A percentile compares a stretch with the other conserved stretches of the same genome.
Evolutionary conservation across 2,329 filamentous ascomycete genomes (phyloP).

Genomic region (Fusarium proliferatum): DNA sequence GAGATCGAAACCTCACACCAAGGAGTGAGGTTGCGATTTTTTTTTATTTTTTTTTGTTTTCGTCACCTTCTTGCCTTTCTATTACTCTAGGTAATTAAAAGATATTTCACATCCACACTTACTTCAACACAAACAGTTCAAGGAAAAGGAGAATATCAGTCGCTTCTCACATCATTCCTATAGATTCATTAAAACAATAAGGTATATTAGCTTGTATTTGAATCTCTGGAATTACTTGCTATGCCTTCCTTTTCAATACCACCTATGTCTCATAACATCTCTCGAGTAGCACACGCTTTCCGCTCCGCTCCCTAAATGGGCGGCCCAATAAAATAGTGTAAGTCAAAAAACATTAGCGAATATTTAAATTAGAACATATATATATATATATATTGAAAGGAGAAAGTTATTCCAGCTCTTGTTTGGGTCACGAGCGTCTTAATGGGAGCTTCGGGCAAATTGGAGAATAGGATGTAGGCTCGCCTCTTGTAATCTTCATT

Average conservation of each 20-base stretch:
- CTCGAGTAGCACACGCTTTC: too few relatives aligned
- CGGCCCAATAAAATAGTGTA: not conserved
- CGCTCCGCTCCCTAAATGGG: not conserved
- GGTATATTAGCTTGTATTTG: not conserved
- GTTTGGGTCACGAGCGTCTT: not conserved
- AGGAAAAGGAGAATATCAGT: too few relatives aligned
- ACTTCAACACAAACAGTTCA: too few relatives aligned
- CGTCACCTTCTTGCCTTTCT: not conserved
- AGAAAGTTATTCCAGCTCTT: not conserved
- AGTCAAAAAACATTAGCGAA: not conserved
- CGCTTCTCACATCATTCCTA: not conserved
- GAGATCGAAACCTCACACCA: conserved; percentile 11
- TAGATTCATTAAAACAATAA: too few relatives aligned
- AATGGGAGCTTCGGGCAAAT: not conserved
- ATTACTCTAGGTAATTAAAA: not conserved
- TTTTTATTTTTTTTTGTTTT: not conserved
- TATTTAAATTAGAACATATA: not conserved
- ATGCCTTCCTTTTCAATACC: not conserved
- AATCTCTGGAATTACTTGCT: too few relatives aligned
- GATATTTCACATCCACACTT: not conserved
- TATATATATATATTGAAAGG: not conserved
- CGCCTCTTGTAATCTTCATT: not conserved
- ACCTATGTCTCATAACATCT: not conserved
- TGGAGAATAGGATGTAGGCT: not conserved
- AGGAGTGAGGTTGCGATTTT: not conserved